These are phyloP conservation scores for Musa itinerans DNA, from an alignment of 176 grass and related monocot species.

Conservation along the genomic window DNA sequence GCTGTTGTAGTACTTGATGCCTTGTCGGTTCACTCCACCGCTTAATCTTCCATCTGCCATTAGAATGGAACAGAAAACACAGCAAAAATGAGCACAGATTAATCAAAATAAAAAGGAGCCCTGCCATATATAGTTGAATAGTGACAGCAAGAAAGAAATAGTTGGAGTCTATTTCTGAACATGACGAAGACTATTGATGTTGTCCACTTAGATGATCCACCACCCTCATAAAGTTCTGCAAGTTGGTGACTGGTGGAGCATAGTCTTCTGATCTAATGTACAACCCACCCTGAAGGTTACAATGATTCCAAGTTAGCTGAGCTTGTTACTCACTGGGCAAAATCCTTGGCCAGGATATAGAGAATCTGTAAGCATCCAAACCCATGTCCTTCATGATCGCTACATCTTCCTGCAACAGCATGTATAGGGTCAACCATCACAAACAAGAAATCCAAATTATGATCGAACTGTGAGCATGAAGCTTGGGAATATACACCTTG, in stretches of 20 bases:
- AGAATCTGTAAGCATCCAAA: conserved; percentile 72
- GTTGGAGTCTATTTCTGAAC: no score
- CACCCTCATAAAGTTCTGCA: no score
- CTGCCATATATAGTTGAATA: no score
- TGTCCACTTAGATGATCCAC: no score
- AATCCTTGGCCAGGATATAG: conserved; percentile 81
- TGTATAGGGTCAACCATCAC: background rate
- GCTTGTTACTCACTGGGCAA: conserved; percentile 55
- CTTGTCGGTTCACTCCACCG: conserved; percentile 60
- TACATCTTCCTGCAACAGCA: conserved; percentile 50
- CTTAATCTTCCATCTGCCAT: conserved; percentile 55
- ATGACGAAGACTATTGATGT: no score
- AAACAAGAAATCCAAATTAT: background rate
- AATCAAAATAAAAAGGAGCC: no score
- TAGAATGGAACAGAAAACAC: background rate
- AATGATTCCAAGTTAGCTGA: no score
- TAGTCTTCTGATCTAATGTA: background rate
- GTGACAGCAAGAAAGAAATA: no score
- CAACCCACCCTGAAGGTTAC: background rate
- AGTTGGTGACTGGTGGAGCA: no score
- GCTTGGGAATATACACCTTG: conserved; percentile 29
- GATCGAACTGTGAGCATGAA: conserved; percentile 1
- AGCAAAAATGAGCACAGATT: no score
- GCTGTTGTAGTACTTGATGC: conserved; percentile 76
- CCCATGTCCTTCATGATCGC: conserved; percentile 64